These are phyloP conservation scores for Coniochaeta sp. DNA, from an alignment of 2,329 filamentous ascomycete species.

Conservation along the genomic window DNA sequence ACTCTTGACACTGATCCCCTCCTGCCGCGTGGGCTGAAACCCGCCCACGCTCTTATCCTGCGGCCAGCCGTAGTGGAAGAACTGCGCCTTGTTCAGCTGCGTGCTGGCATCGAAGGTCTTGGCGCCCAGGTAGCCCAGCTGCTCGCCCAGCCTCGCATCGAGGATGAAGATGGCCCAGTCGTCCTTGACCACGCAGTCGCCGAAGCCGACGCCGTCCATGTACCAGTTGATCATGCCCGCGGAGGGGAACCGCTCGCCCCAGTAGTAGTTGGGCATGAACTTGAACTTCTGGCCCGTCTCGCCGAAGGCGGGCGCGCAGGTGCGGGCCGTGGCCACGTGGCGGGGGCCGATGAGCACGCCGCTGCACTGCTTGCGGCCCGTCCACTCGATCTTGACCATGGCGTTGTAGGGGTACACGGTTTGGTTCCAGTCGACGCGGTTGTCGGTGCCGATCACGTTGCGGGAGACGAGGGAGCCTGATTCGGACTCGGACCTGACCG, in stretches of 20 bases:
- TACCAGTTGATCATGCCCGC: slow-evolving; percentile 43
- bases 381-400: background rate
- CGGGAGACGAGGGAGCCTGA: background rate
- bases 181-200: slow-evolving; percentile 34
- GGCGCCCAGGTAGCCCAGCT: slow-evolving; percentile 21
- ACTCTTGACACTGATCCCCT: background rate
- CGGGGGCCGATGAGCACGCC: background rate
- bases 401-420: background rate
- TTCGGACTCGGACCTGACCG: background rate
- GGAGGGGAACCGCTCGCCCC: slow-evolving; percentile 32
- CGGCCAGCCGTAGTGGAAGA: slow-evolving; percentile 9
- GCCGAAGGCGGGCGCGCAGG: background rate
- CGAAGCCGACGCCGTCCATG: slow-evolving; percentile 44
- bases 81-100: slow-evolving; percentile 30
- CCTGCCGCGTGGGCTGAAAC: background rate
- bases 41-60: background rate
- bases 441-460: background rate
- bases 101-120: slow-evolving; percentile 20
- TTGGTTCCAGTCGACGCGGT: background rate
- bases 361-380: background rate
- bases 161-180: slow-evolving; percentile 43
- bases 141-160: slow-evolving; percentile 29
- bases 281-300: background rate
- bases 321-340: background rate
- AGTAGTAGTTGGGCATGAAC: slow-evolving; percentile 21